Percentiles rank a stretch among this genome's conserved stretches.
Conservation (phyloP, 768 basidiomycete genomes). For the Tephrocybe sp. region DNA sequence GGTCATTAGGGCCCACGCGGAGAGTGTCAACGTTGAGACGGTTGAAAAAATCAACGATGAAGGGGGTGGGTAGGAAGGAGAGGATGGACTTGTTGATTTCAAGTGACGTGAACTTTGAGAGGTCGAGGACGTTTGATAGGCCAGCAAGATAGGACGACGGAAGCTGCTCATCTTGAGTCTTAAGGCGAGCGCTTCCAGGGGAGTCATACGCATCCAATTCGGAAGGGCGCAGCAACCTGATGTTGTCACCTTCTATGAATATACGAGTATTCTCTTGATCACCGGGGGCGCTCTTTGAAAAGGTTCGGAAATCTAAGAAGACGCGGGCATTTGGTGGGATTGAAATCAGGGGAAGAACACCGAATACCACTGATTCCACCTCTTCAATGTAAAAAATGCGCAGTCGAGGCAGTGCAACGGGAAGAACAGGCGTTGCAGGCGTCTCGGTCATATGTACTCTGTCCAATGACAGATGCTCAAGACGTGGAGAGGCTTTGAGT, state of each 20-base stretch:
- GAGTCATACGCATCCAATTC: conserved; percentile 3
- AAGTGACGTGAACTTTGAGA: conserved; percentile 2
- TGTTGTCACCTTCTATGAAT: background rate
- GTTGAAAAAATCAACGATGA: background rate
- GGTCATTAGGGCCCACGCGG: conserved; percentile 2
- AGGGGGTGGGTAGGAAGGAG: background rate
- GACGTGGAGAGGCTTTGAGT: conserved; percentile 2
- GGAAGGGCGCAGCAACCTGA: conserved; percentile 3
- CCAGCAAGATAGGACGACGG: background rate
- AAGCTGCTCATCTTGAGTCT: background rate
- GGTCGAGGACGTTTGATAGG: background rate
- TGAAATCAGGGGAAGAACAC: conserved; percentile 3
- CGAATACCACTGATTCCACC: background rate
- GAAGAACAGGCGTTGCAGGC: background rate
- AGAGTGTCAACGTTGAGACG: conserved; percentile 2
- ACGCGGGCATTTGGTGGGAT: conserved; percentile 1
- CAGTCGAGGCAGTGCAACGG: conserved; percentile 2
- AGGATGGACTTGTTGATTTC: conserved; percentile 5
- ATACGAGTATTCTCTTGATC: conserved; percentile 4
- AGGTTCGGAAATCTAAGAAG: background rate
- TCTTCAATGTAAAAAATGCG: conserved; percentile 5
- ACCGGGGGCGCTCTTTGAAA: background rate
- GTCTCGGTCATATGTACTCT: background rate
- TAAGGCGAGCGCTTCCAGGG: conserved; percentile 7
- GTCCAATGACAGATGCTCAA: conserved; percentile 10